Conservation (phyloP, 2,329 filamentous ascomycete species). For the Trichoderma afroharzianum region DNA sequence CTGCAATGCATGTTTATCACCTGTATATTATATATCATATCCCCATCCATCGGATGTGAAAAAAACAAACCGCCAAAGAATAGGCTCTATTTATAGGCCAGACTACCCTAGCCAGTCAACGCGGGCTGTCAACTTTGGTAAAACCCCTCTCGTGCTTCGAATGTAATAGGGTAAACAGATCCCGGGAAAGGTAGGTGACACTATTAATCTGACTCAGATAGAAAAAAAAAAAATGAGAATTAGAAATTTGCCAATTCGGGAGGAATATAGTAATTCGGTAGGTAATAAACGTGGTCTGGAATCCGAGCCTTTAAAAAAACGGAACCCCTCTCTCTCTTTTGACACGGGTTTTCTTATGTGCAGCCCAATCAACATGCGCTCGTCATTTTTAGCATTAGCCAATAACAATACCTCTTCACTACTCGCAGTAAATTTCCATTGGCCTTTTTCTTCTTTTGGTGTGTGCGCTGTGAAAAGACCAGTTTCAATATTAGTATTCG, state of each 20-base stretch:
- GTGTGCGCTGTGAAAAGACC: background rate
- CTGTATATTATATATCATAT: background rate
- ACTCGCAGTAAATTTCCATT: background rate
- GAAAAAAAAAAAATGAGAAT: background rate
- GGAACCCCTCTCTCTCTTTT: background rate
- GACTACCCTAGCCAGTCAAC: background rate
- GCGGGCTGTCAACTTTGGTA: background rate
- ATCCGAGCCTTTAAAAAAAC: background rate
- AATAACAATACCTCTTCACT: background rate
- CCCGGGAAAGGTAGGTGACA: background rate
- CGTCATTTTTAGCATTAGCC: background rate
- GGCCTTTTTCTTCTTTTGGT: background rate
- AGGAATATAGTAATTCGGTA: background rate
- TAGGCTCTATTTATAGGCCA: background rate
- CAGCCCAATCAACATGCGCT: background rate
- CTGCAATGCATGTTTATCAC: background rate
- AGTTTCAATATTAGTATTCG: background rate
- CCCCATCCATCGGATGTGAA: background rate
- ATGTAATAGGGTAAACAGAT: background rate
- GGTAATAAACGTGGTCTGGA: background rate
- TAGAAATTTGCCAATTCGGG: background rate
- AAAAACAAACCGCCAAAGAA: background rate
- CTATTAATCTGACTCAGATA: background rate
- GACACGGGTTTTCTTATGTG: background rate
- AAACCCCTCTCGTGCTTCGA: background rate